These are phyloP conservation scores for Fusarium mundagurra DNA, from an alignment of 2,329 filamentous ascomycete species.

Conservation along the genomic window DNA sequence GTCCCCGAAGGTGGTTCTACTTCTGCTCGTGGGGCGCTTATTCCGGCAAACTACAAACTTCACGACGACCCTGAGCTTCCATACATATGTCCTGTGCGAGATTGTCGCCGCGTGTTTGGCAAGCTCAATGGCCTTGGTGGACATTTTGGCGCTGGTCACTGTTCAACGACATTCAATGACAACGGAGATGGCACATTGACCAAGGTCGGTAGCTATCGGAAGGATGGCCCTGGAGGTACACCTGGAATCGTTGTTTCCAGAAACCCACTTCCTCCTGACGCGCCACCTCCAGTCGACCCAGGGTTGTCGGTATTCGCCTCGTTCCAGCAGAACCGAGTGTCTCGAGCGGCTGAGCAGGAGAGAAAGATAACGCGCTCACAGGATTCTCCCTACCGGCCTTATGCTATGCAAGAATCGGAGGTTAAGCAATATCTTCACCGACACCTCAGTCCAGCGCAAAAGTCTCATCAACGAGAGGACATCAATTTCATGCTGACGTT, in stretches of 20 bases:
- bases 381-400: not conserved
- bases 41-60: slow-evolving; percentile 48
- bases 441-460: slow-evolving; percentile 35
- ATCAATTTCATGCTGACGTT: slow-evolving; percentile 37
- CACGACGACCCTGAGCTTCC: slow-evolving; percentile 35
- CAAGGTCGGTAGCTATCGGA: slow-evolving; percentile 42
- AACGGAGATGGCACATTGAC: slow-evolving; percentile 54
- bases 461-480: slow-evolving; percentile 34
- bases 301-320: slow-evolving; percentile 8
- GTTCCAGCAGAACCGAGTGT: slow-evolving; percentile 9
- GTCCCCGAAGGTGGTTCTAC: slow-evolving; percentile 7
- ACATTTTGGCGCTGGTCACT: slow-evolving; percentile 43
- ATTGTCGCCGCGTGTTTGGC: slow-evolving; percentile 47
- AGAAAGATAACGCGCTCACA: slow-evolving; percentile 2
- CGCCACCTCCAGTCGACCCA: slow-evolving; percentile 33
- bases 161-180: slow-evolving; percentile 49
- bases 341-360: not conserved
- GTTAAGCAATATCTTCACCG: slow-evolving; percentile 37
- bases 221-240: slow-evolving; percentile 19
- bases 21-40: slow-evolving; percentile 42
- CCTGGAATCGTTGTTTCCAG: slow-evolving; percentile 46
- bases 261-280: slow-evolving; percentile 34
- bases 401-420: not conserved
- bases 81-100: slow-evolving; percentile 52
- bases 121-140: slow-evolving; percentile 36